These are phyloP conservation scores for Pichia nakasei DNA, from an alignment of 805 yeast species.

Conservation along the genomic window DNA sequence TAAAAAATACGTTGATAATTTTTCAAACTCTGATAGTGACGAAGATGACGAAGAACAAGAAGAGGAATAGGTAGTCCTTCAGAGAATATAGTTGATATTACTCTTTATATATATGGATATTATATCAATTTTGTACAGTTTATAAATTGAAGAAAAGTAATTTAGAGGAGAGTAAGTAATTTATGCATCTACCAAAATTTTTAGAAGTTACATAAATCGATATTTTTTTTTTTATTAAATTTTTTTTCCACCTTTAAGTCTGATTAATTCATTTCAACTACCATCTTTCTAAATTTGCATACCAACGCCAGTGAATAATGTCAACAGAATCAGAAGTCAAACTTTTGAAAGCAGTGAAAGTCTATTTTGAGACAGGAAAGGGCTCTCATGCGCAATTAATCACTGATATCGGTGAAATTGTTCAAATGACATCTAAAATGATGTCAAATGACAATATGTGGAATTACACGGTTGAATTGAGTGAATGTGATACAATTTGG, in stretches of 20 bases:
- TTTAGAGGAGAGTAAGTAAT: too few relatives aligned
- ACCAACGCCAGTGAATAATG: neutral
- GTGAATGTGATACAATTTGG: neutral
- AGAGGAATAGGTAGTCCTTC: neutral
- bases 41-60: constrained; percentile 17
- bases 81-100: too few relatives aligned
- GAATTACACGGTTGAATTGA: constrained; percentile 1
- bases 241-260: too few relatives aligned
- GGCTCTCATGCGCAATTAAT: neutral
- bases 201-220: too few relatives aligned
- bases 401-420: constrained; percentile 3
- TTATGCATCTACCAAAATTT: too few relatives aligned
- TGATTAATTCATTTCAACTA: too few relatives aligned
- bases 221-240: too few relatives aligned
- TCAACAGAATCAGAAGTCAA: neutral
- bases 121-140: neutral
- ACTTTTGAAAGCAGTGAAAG: neutral
- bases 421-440: constrained; percentile 6
- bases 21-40: constrained; percentile 30
- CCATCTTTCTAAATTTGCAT: too few relatives aligned
- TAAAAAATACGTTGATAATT: constrained; percentile 23
- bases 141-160: neutral
- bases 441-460: constrained; percentile 7
- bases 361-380: neutral
- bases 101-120: too few relatives aligned